These are phyloP conservation scores for Blastomyces gilchristii DNA, from an alignment of 2,329 filamentous ascomycete species.

Conservation along the genomic window DNA sequence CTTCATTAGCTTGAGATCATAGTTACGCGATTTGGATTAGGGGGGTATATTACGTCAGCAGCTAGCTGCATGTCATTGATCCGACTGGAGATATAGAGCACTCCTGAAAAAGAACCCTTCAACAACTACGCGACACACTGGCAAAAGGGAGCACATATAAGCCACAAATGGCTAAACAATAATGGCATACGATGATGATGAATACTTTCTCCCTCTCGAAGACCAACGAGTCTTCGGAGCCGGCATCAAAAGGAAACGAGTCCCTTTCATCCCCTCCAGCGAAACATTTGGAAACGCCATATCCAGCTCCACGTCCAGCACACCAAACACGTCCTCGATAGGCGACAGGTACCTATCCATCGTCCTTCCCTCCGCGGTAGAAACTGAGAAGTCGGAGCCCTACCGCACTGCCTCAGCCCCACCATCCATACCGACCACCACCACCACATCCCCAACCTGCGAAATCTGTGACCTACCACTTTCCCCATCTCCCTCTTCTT, in stretches of 20 bases:
- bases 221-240: constrained; percentile 53
- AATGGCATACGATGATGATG: constrained; percentile 38
- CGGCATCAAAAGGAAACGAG: constrained; percentile 51
- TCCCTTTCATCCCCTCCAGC: constrained; percentile 49
- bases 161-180: background rate
- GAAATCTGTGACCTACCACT: constrained; percentile 53
- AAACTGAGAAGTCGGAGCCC: background rate
- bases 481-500: constrained; percentile 17
- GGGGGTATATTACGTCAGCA: background rate
- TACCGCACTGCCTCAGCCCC: background rate
- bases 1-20: too few species aligned
- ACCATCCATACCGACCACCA: background rate
- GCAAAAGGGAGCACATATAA: background rate
- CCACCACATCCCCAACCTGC: constrained; percentile 34
- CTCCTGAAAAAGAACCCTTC: background rate
- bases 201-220: constrained; percentile 48
- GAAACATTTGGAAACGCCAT: constrained; percentile 27
- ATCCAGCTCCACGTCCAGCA: constrained; percentile 18
- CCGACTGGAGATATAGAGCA: background rate
- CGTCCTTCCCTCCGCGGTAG: constrained; percentile 27
- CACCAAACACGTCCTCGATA: constrained; percentile 21
- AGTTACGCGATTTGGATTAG: too few species aligned
- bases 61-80: too few species aligned
- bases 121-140: background rate
- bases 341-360: constrained; percentile 39